phyloP scores from a whole-genome alignment of 2,329 filamentous ascomycete species.

The Claviceps maximensis region DNA sequence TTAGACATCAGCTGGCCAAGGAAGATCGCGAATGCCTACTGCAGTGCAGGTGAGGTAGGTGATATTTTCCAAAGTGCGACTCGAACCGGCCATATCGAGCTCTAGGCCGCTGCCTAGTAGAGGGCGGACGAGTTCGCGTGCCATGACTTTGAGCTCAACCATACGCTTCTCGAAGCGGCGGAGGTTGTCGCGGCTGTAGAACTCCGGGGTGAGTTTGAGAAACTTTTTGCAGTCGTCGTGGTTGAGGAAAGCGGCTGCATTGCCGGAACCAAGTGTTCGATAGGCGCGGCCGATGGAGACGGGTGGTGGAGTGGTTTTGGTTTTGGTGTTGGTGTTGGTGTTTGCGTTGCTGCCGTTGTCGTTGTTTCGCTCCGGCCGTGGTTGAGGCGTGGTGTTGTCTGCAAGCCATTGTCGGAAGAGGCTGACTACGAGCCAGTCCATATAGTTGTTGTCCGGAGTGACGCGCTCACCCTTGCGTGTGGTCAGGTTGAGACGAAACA shows the following conservation, averaged over 20 bases:
- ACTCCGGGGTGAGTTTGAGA: slow-evolving; percentile 65
- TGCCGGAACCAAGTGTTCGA: slow-evolving; percentile 55
- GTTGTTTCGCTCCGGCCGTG: slow-evolving; percentile 20
- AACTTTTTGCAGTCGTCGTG: slow-evolving; percentile 89
- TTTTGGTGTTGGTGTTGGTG: slow-evolving; percentile 11
- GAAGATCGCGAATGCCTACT: slow-evolving; percentile 35
- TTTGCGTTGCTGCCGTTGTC: slow-evolving; percentile 4
- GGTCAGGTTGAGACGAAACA: slow-evolving; percentile 69
- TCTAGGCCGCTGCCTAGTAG: slow-evolving; percentile 78
- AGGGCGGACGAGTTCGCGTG: slow-evolving; percentile 69
- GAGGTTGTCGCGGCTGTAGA: slow-evolving; percentile 79
- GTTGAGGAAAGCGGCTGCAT: slow-evolving; percentile 49
- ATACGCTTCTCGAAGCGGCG: slow-evolving; percentile 74
- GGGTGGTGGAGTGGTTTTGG: slow-evolving; percentile 29
- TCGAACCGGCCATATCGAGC: slow-evolving; percentile 47
- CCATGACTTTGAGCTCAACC: slow-evolving; percentile 77
- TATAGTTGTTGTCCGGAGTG: slow-evolving; percentile 62
- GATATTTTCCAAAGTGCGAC: slow-evolving; percentile 28
- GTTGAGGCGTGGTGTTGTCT: slow-evolving; percentile 70
- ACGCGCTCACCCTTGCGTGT: slow-evolving; percentile 74
- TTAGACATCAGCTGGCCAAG: slow-evolving; percentile 24
- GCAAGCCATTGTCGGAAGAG: slow-evolving; percentile 89
- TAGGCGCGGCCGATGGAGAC: slow-evolving; percentile 60
- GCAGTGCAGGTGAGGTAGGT: slow-evolving; percentile 38
- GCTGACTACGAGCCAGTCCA: slow-evolving; percentile 80